Evolutionary conservation across 441 rosid species (phyloP), one percentile per base, ranked within the genome.

Genomic region (Adansonia gregorii): DNA sequence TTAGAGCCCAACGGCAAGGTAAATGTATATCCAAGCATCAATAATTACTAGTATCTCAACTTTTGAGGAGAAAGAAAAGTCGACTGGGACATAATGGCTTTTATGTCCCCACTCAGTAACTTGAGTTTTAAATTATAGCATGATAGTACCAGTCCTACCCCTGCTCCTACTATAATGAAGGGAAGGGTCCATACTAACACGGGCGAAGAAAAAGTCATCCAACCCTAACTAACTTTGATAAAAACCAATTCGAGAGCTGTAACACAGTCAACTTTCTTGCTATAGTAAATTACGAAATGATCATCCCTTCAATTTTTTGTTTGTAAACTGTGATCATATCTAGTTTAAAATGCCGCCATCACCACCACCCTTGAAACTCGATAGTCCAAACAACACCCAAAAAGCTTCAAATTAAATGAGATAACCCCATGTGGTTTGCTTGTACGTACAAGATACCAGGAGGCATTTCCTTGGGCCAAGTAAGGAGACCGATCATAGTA

Each of bases 61-160:
- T 27, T 75, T 78, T 27, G 22, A 12, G 41, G 56, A 70, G 19
- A 48, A 70, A 41, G 61, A 39, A 81, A 68, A 75, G 78, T n/a
- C 73, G 79, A 20, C 49, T 5, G 49, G 52, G 6, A 46, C 73
- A 48, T 68, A 55, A 67, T 35, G 41, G 51, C 67, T 43, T 66
- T 27, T 56, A 65, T 54, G 83, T 78, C 81, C 86, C 82, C 72
- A 82, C 73, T 17, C 43, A 65, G 75, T 79, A 59, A 58, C 72
- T 71, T 31, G 67, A 9, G 72, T 67, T 67, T 67, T 64, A 54
- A 73, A 75, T 22, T 10, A 10, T 27, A 35, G 39, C 54, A 20
- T 11, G 8, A n/a, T 14, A 51, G 10, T 12, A 66, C 48, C 14
- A n/a, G 20, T 14, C 46, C 39, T 35, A 60, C 55, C 10, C 17